Conservation (phyloP, 2,329 filamentous ascomycete species). For the Alternaria arborescens region DNA sequence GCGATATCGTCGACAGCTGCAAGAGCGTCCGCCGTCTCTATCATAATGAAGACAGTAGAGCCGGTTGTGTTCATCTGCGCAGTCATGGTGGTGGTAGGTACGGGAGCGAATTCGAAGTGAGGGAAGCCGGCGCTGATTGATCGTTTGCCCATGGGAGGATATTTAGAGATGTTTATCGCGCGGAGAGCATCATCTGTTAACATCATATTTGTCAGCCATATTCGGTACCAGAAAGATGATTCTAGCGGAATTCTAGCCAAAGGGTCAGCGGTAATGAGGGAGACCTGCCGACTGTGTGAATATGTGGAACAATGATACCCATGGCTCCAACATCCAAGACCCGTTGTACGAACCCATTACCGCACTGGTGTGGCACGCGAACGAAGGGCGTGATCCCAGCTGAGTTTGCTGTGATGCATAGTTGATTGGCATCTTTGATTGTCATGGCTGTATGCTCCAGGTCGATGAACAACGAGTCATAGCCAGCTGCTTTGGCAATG, state of each 20-base stretch:
- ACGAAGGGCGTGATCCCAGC: conserved; percentile 17
- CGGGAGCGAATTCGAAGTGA: no score
- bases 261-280: neutral
- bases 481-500: conserved; percentile 48
- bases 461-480: conserved; percentile 53
- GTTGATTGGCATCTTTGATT: conserved; percentile 39
- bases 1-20: neutral
- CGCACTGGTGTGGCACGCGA: no score
- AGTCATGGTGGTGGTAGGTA: neutral
- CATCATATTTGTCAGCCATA: no score
- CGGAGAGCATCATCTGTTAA: no score
- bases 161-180: no score
- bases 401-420: conserved; percentile 39
- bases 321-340: conserved; percentile 43
- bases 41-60: neutral
- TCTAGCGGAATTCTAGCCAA: no score
- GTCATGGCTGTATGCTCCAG: conserved; percentile 50
- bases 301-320: conserved; percentile 20
- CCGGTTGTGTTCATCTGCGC: neutral
- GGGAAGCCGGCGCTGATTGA: no score
- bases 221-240: no score
- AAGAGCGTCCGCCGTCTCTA: neutral
- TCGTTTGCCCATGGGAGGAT: no score
- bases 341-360: conserved; percentile 40
- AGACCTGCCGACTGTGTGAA: conserved; percentile 9